These are phyloP conservation scores for Silene latifolia DNA, from an alignment of 148 eudicot species.

Conservation along the genomic window DNA sequence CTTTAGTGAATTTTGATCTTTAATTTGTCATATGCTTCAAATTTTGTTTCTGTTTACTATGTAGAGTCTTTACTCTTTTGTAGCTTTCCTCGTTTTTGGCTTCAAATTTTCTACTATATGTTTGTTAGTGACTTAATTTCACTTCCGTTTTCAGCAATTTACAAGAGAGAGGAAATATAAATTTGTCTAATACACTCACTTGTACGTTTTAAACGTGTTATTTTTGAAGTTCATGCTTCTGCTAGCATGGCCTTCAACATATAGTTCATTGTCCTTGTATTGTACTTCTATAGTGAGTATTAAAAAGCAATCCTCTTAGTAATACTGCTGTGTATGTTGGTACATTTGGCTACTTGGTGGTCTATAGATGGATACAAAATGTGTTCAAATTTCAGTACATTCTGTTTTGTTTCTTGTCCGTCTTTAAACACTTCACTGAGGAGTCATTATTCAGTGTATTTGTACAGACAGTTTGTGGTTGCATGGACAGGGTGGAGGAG, in stretches of 20 bases:
- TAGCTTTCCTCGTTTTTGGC: background rate
- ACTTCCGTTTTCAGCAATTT: background rate
- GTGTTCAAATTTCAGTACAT: background rate
- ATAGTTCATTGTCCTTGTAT: background rate
- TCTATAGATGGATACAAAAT: background rate
- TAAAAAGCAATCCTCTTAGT: background rate
- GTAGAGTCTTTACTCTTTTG: constrained; percentile 1
- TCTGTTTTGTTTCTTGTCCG: background rate
- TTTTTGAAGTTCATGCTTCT: background rate
- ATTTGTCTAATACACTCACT: no score
- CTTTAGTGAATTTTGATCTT: background rate
- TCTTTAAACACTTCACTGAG: no score
- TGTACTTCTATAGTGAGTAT: background rate
- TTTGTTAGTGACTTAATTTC: background rate
- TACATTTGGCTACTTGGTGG: background rate
- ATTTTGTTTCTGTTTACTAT: background rate
- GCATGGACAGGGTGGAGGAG: no score
- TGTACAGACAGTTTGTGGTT: no score
- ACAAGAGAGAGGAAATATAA: no score
- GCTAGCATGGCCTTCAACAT: background rate
- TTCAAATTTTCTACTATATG: background rate
- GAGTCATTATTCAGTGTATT: no score
- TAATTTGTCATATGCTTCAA: background rate
- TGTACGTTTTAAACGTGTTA: no score
- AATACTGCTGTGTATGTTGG: background rate